Percentiles rank a stretch among this genome's conserved stretches.
These are phyloP conservation scores for Pisolithus thermaeus DNA, from an alignment of 1,284 basidiomycete genomes.

Conservation along the genomic window DNA sequence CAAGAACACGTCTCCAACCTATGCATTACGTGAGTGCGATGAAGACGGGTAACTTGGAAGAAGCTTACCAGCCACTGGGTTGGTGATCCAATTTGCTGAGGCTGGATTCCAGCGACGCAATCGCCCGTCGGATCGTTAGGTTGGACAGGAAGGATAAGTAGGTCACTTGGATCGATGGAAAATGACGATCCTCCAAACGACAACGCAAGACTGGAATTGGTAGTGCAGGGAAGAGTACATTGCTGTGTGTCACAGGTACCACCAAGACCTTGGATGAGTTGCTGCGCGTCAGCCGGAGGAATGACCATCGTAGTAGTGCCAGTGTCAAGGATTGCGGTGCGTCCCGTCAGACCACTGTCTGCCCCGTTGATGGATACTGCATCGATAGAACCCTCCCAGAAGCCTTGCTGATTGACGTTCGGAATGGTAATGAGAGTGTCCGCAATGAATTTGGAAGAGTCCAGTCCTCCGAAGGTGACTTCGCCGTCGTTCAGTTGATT, in stretches of 20 bases:
- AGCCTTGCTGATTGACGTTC: conserved; percentile 61
- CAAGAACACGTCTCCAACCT: conserved; percentile 68
- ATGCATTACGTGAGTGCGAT: conserved; percentile 4
- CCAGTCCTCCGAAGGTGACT: conserved; percentile 77
- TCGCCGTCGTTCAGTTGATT: conserved; percentile 76
- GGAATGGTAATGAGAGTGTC: conserved; percentile 48
- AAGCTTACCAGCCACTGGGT: conserved; percentile 66
- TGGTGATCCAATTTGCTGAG: conserved; percentile 56
- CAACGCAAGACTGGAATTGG: conserved; percentile 57
- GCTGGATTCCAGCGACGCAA: conserved; percentile 71
- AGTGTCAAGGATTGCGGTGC: conserved; percentile 75
- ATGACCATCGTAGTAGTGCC: conserved; percentile 68
- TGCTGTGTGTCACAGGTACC: conserved; percentile 55
- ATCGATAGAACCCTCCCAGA: conserved; percentile 73
- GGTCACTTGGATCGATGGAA: conserved; percentile 62
- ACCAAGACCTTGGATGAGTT: conserved; percentile 59
- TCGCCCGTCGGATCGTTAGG: conserved; percentile 55
- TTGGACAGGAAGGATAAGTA: conserved; percentile 66
- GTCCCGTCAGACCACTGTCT: conserved; percentile 47
- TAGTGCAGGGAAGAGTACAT: conserved; percentile 77
- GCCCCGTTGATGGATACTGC: conserved; percentile 52
- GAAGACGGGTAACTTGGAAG: conserved; percentile 1
- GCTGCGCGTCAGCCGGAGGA: conserved; percentile 52
- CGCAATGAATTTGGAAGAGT: conserved; percentile 61
- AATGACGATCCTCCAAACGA: conserved; percentile 56